Evolutionary conservation across 805 yeast genomes (phyloP).

Genomic region (Clavispora santaluciae): DNA sequence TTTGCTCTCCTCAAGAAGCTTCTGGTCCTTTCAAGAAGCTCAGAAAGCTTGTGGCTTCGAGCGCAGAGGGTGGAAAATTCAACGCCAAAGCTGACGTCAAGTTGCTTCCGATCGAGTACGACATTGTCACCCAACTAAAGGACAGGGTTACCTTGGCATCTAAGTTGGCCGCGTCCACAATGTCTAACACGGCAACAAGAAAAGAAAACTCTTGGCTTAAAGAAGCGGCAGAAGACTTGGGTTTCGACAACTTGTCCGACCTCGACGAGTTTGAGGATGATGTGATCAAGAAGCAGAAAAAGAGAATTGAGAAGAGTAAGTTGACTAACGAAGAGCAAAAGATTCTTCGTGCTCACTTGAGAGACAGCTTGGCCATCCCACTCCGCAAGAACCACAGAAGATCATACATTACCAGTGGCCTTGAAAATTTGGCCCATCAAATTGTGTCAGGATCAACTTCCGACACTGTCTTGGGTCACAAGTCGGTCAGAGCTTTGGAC

Average conservation of each 20-base stretch:
- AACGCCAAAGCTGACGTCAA: slow-evolving; percentile 50
- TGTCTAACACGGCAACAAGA: slow-evolving; percentile 51
- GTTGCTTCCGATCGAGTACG: slow-evolving; percentile 71
- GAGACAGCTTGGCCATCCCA: slow-evolving; percentile 46
- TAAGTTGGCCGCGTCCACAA: slow-evolving; percentile 67
- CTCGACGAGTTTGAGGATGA: slow-evolving; percentile 63
- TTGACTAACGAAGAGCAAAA: slow-evolving; percentile 47
- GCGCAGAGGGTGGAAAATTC: slow-evolving; percentile 19
- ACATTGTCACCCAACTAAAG: slow-evolving; percentile 63
- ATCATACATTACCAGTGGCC: slow-evolving; percentile 76
- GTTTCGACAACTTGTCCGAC: slow-evolving; percentile 65
- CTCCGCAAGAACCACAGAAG: slow-evolving; percentile 60
- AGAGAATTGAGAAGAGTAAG: slow-evolving; percentile 37
- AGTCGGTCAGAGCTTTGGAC: slow-evolving; percentile 61
- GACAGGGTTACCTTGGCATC: slow-evolving; percentile 67
- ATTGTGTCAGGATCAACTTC: slow-evolving; percentile 66
- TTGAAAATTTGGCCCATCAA: slow-evolving; percentile 71
- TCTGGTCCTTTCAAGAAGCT: slow-evolving; percentile 80
- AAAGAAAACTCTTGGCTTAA: slow-evolving; percentile 79
- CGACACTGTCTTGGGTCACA: slow-evolving; percentile 63
- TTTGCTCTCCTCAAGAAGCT: slow-evolving; percentile 92
- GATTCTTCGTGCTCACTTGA: slow-evolving; percentile 47
- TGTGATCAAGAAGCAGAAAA: slow-evolving; percentile 56
- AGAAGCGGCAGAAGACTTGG: slow-evolving; percentile 91
- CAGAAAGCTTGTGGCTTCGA: slow-evolving; percentile 48